Percentiles rank a stretch among this genome's conserved stretches.
Evolutionary conservation across 1,284 basidiomycete genomes (phyloP).

Genomic region (Abortiporus biennis): DNA sequence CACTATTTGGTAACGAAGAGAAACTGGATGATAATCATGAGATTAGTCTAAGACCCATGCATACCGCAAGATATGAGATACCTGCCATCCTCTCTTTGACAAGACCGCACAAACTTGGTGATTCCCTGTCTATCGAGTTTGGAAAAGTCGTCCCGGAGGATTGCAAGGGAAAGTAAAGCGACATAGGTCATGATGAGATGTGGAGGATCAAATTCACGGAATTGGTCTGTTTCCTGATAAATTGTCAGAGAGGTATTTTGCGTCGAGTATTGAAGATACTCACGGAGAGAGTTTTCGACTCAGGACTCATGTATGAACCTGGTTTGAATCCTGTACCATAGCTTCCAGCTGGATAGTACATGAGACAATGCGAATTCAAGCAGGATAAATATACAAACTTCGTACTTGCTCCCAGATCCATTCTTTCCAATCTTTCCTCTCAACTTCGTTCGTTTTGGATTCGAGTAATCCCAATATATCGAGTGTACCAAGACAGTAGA

Average conservation of each 20-base stretch:
- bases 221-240: slow-evolving; percentile 21
- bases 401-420: slow-evolving; percentile 90
- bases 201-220: slow-evolving; percentile 54
- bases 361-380: slow-evolving; percentile 1
- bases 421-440: slow-evolving; percentile 61
- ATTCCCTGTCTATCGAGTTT: slow-evolving; percentile 62
- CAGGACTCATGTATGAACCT: slow-evolving; percentile 56
- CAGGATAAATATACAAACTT: slow-evolving; percentile 30
- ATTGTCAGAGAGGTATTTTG: not conserved
- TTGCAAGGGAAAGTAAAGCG: slow-evolving; percentile 72
- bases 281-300: slow-evolving; percentile 7
- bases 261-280: slow-evolving; percentile 1
- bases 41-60: not conserved
- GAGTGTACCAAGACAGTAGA: slow-evolving; percentile 78
- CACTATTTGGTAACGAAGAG: slow-evolving; percentile 59
- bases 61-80: slow-evolving; percentile 21
- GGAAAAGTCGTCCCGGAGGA: slow-evolving; percentile 77
- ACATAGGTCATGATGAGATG: slow-evolving; percentile 95
- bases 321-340: slow-evolving; percentile 74
- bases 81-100: slow-evolving; percentile 82
- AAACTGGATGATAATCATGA: slow-evolving; percentile 51
- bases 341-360: slow-evolving; percentile 32
- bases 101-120: slow-evolving; percentile 54
- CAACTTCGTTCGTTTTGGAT: slow-evolving; percentile 38
- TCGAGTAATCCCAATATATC: slow-evolving; percentile 63